These are phyloP conservation scores for Tripterygium wilfordii DNA, from an alignment of 177 flowering plant species.

Conservation along the genomic window DNA sequence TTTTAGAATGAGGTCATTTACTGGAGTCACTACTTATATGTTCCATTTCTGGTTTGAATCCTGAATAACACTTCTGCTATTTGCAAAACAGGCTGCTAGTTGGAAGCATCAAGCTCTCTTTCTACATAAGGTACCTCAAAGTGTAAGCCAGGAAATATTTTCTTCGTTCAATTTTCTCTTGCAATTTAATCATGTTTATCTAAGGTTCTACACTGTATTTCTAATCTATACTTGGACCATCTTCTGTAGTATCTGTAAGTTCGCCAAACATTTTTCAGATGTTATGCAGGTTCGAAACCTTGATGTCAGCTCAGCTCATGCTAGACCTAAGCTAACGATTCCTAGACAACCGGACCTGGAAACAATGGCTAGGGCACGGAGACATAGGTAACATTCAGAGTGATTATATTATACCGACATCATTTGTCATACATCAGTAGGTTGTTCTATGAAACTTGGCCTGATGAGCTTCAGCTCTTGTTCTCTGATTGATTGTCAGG, in stretches of 20 bases:
- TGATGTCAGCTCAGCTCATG: slow-evolving; percentile 3
- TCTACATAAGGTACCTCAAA: slow-evolving; percentile 31
- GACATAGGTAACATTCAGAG: slow-evolving; percentile 33
- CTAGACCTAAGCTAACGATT: slow-evolving; percentile 28
- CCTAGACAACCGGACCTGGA: slow-evolving; percentile 48
- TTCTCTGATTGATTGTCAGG: slow-evolving; percentile 22
- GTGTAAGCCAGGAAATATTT: too few relatives aligned
- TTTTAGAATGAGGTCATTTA: too few relatives aligned
- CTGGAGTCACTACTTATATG: neutral
- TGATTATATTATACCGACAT: too few relatives aligned
- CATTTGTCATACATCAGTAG: too few relatives aligned
- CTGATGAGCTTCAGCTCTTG: neutral
- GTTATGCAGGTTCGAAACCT: slow-evolving; percentile 13
- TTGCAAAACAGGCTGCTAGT: slow-evolving; percentile 29
- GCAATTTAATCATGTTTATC: too few relatives aligned
- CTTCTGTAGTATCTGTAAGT: neutral
- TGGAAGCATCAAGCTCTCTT: slow-evolving; percentile 37
- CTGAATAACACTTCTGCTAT: neutral
- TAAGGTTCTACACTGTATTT: too few relatives aligned
- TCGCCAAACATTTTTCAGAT: neutral
- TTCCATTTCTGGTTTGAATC: too few relatives aligned
- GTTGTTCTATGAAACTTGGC: neutral
- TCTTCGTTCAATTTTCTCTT: too few relatives aligned
- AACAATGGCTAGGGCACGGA: slow-evolving; percentile 44
- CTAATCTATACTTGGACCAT: too few relatives aligned